Base-by-base conservation (phyloP, 495 filamentous ascomycete species). In the Penicillium cinerascens region DNA sequence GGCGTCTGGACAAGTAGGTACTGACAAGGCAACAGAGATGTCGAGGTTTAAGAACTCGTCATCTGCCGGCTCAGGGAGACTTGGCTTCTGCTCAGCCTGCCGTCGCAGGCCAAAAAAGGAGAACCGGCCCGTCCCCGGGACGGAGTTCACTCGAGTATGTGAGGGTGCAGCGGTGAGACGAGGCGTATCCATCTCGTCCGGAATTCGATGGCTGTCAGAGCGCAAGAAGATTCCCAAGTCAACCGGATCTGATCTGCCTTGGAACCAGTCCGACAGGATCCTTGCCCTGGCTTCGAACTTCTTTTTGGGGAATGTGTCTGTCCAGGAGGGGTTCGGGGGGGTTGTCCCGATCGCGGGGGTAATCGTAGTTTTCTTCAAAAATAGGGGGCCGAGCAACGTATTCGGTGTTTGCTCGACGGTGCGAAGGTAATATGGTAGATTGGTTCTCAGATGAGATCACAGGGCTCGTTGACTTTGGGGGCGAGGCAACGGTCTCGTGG, bases 1-100 rank as follows among this genome's bases (percentile, higher is more conserved):
- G 53, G 85, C 75, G 33, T 70, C 65, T 0, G 75, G 59, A 5
- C 74, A 33, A 33, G 29, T 67, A n/a, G 76, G 61, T 0, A 83
- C 80, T 52, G 84, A 89, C 33, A 91, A 75, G 6, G 85, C 80
- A 1, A 77, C 68, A 23, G 79, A 68, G 54, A 91, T 80, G 62
- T 88, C 79, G 18, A 89, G 68, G 51, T 78, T 81, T 49, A 83
- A 72, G 36, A 89, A 73, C 54, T 88, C 85, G 58, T 89, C 85
- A 47, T 82, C 67, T 18, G 67, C 70, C 0, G 72, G 68, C 35
- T 69, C 69, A 50, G 48, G 73, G 20, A 58, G 64, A 22, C 56
- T 59, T 15, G 56, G 49, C 26, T 49, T 65, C 47, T 33, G 59
- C 7, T 57, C 63, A 36, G 63, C 50, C 41, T 66, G 63, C 42